Evolutionary conservation across 2,329 filamentous ascomycete species (phyloP), one percentile per base, ranked within the genome.

Genomic region (Stagonosporopsis cucurbitacearum): DNA sequence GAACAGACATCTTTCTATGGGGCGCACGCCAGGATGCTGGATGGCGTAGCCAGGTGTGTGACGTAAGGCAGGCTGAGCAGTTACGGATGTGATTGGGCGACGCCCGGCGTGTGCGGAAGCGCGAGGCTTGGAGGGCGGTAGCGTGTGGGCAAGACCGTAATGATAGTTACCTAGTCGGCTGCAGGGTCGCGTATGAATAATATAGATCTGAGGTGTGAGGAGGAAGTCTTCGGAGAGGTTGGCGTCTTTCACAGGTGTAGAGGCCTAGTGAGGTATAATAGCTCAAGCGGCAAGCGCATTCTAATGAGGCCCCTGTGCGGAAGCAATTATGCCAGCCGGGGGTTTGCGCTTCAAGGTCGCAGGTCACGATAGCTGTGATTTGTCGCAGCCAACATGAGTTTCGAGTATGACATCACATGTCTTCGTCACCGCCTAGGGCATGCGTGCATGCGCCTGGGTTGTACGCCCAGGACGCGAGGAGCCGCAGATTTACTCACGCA

Each of bases 1-100:
- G 68, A 28, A 67, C 67, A 42, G 72, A 67, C 73, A 75, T 75
- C 20, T 57, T 69, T 60, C 59, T 59, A 63, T 36, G 50, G 54
- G 49, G 47, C 54, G 59, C 61, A 41, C 47, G 46, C 54, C 61
- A 59, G 63, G 61, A 71, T 72, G 62, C 69, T 48, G 57, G 59
- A 56, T 64, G 62, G 37, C 32, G 42, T 19, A 53, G 53, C 54
- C 53, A 55, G 54, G 42, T 42, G 59, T 52, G 66, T 75, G 73
- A 75, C 72, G 73, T 75, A 71, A 54, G 64, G 37, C 23, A 43
- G 36, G 58, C 57, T 63, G 50, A 52, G 58, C 44, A 45, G 46
- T 60, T 48, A 50, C 50, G 51, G 58, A 47, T 61, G 48, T 73
- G 72, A 75, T 75, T 75, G 71, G 72, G 59, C 63, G 55, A 60